Base-by-base conservation (phyloP, 2,329 filamentous ascomycete species). In the Ceratocystis diversiconidia region DNA sequence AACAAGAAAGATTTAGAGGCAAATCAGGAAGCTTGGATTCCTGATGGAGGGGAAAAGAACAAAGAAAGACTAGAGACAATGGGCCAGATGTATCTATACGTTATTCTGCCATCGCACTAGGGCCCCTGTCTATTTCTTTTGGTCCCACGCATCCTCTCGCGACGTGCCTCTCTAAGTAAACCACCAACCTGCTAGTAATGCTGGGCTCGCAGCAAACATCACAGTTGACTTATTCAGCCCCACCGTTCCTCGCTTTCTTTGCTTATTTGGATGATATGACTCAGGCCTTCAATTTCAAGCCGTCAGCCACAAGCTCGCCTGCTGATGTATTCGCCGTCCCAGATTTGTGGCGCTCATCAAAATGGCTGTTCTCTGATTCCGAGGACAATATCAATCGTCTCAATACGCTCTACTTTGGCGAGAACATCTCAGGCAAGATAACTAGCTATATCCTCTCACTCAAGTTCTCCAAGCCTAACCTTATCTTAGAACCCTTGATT, bases 301-400 rank as follows among this genome's bases (percentile, higher is more conserved):
- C 48, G 19, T 5, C 22, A 22, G 19, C 48, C 19, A 12, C 48
- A 22, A 22, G 48, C 48, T 25, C 48, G 55, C 71, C 74, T 64
- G 77, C 80, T 61, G 75, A 86, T 71, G 79, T 85, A 41, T 89
- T 89, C 71, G 79, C 81, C 48, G 83, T 85, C 59, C 83, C 83
- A 48, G 79, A 85, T 71, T 80, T 88, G 68, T 84, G 81, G 79
- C 77, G 76, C 65, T 75, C 79, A 30, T 83, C 85, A 1, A 77
- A 75, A 69, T 79, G 80, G 73, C 73, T 82, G 46, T 73, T 77
- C 7, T 66, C 69, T 57, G 68, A 70, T 7, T 66, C 55, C 8
- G 73, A 77, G 6, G 68, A 73, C 25, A 69, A 71, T 8, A 66
- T 69, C 61, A 68, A 70, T 6, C 43, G 44, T 19, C 19, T 46